Evolutionary conservation across 2,329 filamentous ascomycete species (phyloP), one percentile per base, ranked within the genome.

Genomic region (Neodidymelliopsis sp.): DNA sequence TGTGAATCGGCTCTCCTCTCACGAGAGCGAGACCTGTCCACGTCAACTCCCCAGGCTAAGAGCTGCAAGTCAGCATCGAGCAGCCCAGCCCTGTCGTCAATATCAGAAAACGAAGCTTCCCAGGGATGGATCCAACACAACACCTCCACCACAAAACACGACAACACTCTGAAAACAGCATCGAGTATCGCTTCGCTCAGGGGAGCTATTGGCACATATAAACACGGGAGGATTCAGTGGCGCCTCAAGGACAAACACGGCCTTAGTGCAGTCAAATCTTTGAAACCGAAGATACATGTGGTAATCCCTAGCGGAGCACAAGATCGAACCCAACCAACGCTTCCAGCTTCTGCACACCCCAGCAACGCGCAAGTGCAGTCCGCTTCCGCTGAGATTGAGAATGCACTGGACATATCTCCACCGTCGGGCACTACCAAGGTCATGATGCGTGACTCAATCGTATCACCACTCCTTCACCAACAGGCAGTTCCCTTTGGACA

Each of bases 221-320:
- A 72, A 39, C 65, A 78, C 56, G 77, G 76, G 4, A 69, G 70
- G 25, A 70, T 74, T 20, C 66, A 75, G 39, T 79, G 76, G 75
- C 72, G 64, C 24, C 45, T 57, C 20, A 60, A 54, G 38, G 51
- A 62, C 36, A 54, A 52, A 16, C 53, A 53, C 34, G 49, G 33
- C 12, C 47, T 49, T 25, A 45, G 47, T 33, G 31, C 54, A 34
- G 46, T 57, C 24, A 65, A 50, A 43, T 56, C 33, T 38, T 57
- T 60, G 20, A 66, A 59, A 45, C 67, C 67, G 13, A 63, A 59
- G 53, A 74, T 74, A 43, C 66, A 72, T 53, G 66, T 73, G 15
- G 59, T 72, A 31, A 74, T 75, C 46, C 71, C 72, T 23, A 59
- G 54, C 40, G 62, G 63, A 41, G 59, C 59, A 41, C 60, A 56